Evolutionary conservation across 441 rosid genomes (phyloP), one percentile per base, ranked within the genome.

Genomic region (Capsella rubella): DNA sequence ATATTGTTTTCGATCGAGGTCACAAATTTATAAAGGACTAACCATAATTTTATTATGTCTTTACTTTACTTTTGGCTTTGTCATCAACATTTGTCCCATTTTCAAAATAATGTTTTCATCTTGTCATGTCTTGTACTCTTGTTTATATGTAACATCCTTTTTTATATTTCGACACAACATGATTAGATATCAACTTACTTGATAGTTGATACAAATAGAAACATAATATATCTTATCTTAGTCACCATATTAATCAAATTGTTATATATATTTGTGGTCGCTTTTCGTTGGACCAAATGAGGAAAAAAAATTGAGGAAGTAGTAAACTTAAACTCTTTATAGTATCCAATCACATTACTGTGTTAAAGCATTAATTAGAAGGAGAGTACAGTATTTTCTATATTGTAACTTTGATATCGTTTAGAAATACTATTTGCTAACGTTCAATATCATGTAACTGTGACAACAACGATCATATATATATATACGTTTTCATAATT

Each of bases 61-160:
- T 50, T 16, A 6, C 50, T 51, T 75, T 71, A 68, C 59, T 40
- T 63, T 70, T 49, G 65, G 43, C 39, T 60, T 60, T 25, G 42
- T 75, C 78, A 67, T 67, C 62, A 73, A 55, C 51, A 73, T 73
- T 65, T 56, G 53, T 73, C 75, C 32, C 18, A 37, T 14, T 58
- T 51, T 27, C 58, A 34, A 12, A 21, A 59, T 47, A 21, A 32
- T 56, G 14, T 56, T 2, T 11, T 40, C 12, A 21, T 52, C 4
- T 59, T 28, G 49, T 58, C 39, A 45, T 62, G 40, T 29, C 53
- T 58, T 59, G 18, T 35, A 21, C 25, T 21, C 25, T 21, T 21
- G 25, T 25, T 27, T 47, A 27, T 47, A 25, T 58, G 57, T 37
- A 8, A 46, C 5, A 21, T 21, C 25, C 25, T 21, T 21, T 52